A percentile compares a stretch with the other conserved stretches of the same genome.
phyloP scores from a whole-genome alignment of 1,284 basidiomycete species.

The Tilletia walkeri region DNA sequence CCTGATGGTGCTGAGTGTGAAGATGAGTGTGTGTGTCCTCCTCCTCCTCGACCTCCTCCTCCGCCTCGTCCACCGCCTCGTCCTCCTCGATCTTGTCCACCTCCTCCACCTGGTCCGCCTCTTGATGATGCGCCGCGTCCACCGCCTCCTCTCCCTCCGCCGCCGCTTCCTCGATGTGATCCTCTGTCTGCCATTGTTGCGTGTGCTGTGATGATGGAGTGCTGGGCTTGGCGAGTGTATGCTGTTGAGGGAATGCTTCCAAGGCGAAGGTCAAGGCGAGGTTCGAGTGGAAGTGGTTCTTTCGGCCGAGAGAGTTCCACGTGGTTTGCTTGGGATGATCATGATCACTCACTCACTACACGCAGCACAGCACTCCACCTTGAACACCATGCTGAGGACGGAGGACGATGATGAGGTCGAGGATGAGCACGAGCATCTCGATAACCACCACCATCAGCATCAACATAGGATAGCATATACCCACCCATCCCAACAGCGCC shows the following conservation, averaged over 20 bases:
- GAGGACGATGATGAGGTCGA: background rate
- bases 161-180: constrained; percentile 23
- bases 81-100: constrained; percentile 3
- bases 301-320: no score
- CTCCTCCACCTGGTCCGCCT: constrained; percentile 3
- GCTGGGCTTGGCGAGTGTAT: no score
- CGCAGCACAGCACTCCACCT: background rate
- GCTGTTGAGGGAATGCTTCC: no score
- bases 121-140: background rate
- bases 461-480: no score
- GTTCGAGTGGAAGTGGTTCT: no score
- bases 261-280: no score
- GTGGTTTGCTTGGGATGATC: background rate
- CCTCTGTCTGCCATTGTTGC: constrained; percentile 29
- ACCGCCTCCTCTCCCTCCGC: constrained; percentile 13
- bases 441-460: no score
- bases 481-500: no score
- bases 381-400: background rate
- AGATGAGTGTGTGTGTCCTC: background rate
- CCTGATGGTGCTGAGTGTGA: background rate
- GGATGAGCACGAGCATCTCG: background rate
- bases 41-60: constrained; percentile 8
- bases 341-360: constrained; percentile 11
- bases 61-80: background rate
- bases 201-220: background rate